Percentiles rank a stretch among this genome's conserved stretches.
phyloP scores from a whole-genome alignment of 805 yeast species.

The Candida tallmaniae region DNA sequence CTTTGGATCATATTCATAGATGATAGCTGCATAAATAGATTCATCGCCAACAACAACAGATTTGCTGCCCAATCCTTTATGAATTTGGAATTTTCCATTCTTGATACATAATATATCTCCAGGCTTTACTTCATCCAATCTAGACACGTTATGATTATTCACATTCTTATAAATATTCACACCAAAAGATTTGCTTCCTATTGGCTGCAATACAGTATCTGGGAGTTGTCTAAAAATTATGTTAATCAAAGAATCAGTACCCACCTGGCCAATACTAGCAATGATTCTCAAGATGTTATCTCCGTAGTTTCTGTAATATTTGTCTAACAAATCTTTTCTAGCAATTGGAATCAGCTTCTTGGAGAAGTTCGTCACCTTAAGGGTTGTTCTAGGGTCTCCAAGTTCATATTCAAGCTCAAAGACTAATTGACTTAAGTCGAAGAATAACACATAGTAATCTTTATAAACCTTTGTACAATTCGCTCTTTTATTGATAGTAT shows the following conservation, averaged over 20 bases:
- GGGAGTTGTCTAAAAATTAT: slow-evolving; percentile 17
- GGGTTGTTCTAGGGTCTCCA: slow-evolving; percentile 49
- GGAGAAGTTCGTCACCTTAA: slow-evolving; percentile 27
- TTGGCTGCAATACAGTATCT: slow-evolving; percentile 40
- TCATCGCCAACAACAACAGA: slow-evolving; percentile 54
- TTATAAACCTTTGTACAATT: slow-evolving; percentile 45
- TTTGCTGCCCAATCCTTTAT: slow-evolving; percentile 45
- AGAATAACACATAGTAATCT: slow-evolving; percentile 68
- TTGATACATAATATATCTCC: slow-evolving; percentile 83
- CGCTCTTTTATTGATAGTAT: slow-evolving; percentile 51
- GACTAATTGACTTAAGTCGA: slow-evolving; percentile 64
- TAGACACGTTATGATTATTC: slow-evolving; percentile 38
- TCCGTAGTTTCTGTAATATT: slow-evolving; percentile 43
- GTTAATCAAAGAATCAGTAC: slow-evolving; percentile 19
- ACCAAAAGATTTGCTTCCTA: slow-evolving; percentile 71
- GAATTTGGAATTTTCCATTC: slow-evolving; percentile 69
- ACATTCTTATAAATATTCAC: slow-evolving; percentile 57
- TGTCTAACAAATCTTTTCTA: slow-evolving; percentile 45
- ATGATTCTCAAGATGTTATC: slow-evolving; percentile 15
- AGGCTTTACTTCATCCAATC: slow-evolving; percentile 60
- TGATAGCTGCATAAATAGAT: slow-evolving; percentile 49
- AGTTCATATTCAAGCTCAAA: slow-evolving; percentile 55
- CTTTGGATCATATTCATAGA: slow-evolving; percentile 67
- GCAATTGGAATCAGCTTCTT: slow-evolving; percentile 40
- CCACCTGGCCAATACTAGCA: background rate